Conservation (phyloP, 805 yeast species). For the Candida boidinii region DNA sequence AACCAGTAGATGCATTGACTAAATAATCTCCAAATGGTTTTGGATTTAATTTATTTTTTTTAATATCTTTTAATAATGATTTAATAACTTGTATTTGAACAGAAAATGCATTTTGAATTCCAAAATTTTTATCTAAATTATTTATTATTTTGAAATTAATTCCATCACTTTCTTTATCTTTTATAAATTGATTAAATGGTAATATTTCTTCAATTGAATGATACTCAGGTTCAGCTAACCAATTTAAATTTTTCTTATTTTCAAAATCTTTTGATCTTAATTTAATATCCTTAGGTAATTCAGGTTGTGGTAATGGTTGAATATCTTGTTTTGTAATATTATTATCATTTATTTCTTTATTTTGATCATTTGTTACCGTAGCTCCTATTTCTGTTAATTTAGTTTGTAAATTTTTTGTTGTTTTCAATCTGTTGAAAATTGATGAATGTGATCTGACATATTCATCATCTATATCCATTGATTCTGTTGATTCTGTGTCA, state of each 20-base stretch:
- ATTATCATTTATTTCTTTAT: conserved; percentile 17
- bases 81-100: conserved; percentile 67
- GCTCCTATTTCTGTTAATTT: conserved; percentile 7
- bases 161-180: too few species aligned
- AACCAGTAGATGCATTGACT: conserved; percentile 92
- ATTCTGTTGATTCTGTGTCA: conserved; percentile 7
- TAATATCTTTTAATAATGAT: conserved; percentile 33
- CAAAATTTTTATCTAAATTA: conserved; percentile 36
- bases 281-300: conserved; percentile 43
- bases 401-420: conserved; percentile 24
- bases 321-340: conserved; percentile 31
- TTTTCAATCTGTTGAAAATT: conserved; percentile 45
- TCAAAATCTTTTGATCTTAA: conserved; percentile 24
- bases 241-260: conserved; percentile 36
- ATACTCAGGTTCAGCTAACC: conserved; percentile 62
- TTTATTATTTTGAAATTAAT: conserved; percentile 33
- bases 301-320: conserved; percentile 83
- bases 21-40: conserved; percentile 64
- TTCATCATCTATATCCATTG: conserved; percentile 1
- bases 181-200: conserved; percentile 40
- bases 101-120: conserved; percentile 56
- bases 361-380: conserved; percentile 9
- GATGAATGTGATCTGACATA: conserved; percentile 34
- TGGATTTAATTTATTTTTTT: conserved; percentile 34
- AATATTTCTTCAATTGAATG: conserved; percentile 37